Evolutionary conservation across 2,329 filamentous ascomycete species (phyloP), one percentile per base, ranked within the genome.

Genomic region (Cyphellophora attinorum): DNA sequence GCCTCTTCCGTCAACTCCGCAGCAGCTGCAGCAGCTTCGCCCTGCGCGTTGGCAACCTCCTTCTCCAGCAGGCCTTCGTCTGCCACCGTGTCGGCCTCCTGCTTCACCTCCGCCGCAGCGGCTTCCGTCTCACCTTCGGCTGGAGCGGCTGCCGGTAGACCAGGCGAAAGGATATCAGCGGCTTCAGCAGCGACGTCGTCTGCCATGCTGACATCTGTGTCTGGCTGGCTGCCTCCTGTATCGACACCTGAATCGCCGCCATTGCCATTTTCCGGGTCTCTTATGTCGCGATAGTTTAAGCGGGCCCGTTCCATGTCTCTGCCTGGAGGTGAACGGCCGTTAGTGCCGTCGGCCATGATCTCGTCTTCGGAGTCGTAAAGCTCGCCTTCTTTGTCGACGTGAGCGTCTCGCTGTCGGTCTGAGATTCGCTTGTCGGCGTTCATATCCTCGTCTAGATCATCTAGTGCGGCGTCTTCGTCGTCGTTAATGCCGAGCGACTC

Each of bases 301-400:
- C 59, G 55, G 31, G 54, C 56, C 13, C 18, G 17, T 11, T 16
- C 29, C 57, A 85, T 74, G 5, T 93, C 85, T 48, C 95, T 88
- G 40, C 94, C 85, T 42, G 93, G 85, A 44, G 83, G 91, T 28
- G 86, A 81, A 51, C 94, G 88, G 47, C 81, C 82, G 3, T 82
- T 75, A 36, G 81, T 74, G 11, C 58, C 58, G 33, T 56, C 56
- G 15, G 13, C 19, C 58, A 85, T 75, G 8, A 93, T 85, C 49
- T 96, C 89, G 40, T 94, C 85, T 41, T 93, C 86, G 44, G 84
- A 93, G 28, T 91, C 83, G 39, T 86, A 83, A 28, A 88, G 75
- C 53, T 95, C 89, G 48, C 82, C 83, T 5, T 84, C 76, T 38
- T 83, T 76, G 34, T 78, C 73, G 16, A 85, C 72, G 31, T 74